Evolutionary conservation across 345 rosid species (phyloP), one percentile per base, ranked within the genome.

Genomic region (Garcia nutans): DNA sequence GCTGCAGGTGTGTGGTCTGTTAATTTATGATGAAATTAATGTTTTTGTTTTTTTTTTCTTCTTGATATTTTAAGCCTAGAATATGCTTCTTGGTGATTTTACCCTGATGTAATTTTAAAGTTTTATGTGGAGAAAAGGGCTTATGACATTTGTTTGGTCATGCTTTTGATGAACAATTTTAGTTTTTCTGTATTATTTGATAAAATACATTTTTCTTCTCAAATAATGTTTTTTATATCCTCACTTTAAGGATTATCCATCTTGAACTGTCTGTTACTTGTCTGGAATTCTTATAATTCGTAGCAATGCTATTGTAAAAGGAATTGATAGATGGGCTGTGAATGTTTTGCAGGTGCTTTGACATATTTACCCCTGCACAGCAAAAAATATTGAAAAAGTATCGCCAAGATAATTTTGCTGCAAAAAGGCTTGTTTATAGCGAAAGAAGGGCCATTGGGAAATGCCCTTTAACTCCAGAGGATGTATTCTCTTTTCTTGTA

Each of bases 401-500:
- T 73, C 94, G 98, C 24, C 72, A 89, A 82, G 91, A 89, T 80
- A 92, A 93, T 77, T 96, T 96, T 85, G 95, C 94, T 0, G 77
- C 82, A 74, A 96, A 93, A 73, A 87, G 62, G 68, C 97, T 93
- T 56, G 66, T 91, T 65, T 88, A 86, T 69, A 76, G 81, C 17
- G 91, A 92, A 87, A 88, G 97, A 80, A 86, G 96, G 74, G 94
- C 92, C 70, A 93, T 91, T 19, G 97, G 99, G 45, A 95, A 93
- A 81, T 93, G 96, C 70, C 98, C 96, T 58, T 80, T 96, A 75
- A 90, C 96, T 78, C 99, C 97, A 73, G 96, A 90, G 87, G 97
- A 93, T 94, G 98, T 93, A 56, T 65, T 69, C 33, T 49, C 33
- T 49, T 61, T 41, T 81, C 56, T 37, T 49, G 60, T 73, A 76